Evolutionary conservation across 345 rosid species (phyloP), one percentile per base, ranked within the genome.

Genomic region (Eucalyptus cloeziana): DNA sequence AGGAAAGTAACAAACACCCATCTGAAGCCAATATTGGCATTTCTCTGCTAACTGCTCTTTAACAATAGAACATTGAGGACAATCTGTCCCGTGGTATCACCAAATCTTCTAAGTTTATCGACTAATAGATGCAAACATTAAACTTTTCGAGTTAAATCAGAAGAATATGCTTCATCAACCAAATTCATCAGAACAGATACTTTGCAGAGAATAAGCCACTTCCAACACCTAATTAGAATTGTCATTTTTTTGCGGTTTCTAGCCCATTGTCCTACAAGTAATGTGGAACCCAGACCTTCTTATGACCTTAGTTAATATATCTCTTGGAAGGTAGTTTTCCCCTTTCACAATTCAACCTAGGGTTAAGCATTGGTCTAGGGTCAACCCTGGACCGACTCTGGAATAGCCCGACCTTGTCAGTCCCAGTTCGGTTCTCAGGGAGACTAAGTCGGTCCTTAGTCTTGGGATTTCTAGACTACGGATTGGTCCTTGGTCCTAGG

Each of bases 381-480:
- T 47, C 49, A 47, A 47, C 13, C 49, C 0, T 47, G 13, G 5
- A 47, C 49, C 13, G 2, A 47, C 13, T 1, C 5, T 47, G 0
- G 0, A 11, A 4, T 47, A 1, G 13, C 49, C 49, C 49, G 3
- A 47, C 49, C 49, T 13, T 47, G 5, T 47, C 5, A 4, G 49
- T 47, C 13, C 49, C 4, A 11, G 4, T 47, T 13, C 5, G 1
- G 13, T 47, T 47, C 4, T 47, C 4, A 47, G 0, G 13, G 13
- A 47, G 13, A 47, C 12, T 47, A 4, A 47, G 5, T 8, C 49
- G 1, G 1, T 47, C 49, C 5, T 47, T 47, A 47, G 13, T 47
- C 49, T 11, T 47, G 5, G 13, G 49, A 47, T 47, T 47, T 11
- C 49, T 47, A 47, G 49, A 47, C 49, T 47, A 47, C 13, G 49